A percentile compares a stretch with the other conserved stretches of the same genome.
phyloP scores from a whole-genome alignment of 306 rosid genomes.

The Cicer arietinum region DNA sequence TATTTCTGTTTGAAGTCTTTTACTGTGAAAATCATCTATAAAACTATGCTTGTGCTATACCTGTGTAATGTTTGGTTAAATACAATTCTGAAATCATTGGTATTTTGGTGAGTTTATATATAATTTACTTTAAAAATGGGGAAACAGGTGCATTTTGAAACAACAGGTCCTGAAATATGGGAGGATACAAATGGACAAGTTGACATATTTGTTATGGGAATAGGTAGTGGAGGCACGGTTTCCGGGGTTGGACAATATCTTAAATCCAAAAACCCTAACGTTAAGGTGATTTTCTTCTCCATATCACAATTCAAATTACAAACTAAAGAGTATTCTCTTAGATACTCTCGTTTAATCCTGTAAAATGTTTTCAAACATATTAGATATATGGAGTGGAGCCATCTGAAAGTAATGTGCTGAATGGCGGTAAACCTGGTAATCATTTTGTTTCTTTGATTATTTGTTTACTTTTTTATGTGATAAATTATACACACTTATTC shows the following conservation, averaged over 20 bases:
- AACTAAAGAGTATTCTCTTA: constrained; percentile 23
- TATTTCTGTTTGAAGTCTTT: constrained; percentile 7
- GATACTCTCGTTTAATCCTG: constrained; percentile 25
- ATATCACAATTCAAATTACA: constrained; percentile 33
- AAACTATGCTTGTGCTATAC: constrained; percentile 31
- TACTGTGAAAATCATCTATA: neutral
- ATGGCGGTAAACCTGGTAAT: constrained; percentile 96
- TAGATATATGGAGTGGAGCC: constrained; percentile 91
- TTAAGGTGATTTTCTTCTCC: constrained; percentile 57
- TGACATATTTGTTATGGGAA: constrained; percentile 97
- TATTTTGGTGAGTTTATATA: constrained; percentile 35
- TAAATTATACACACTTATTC: constrained; percentile 5
- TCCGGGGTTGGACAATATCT: constrained; percentile 97
- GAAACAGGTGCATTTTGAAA: constrained; percentile 87
- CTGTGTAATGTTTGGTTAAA: constrained; percentile 18
- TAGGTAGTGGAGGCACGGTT: constrained; percentile 97
- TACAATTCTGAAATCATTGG: constrained; percentile 14
- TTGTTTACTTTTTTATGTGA: constrained; percentile 1
- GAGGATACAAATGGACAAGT: constrained; percentile 93
- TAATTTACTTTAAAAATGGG: constrained; percentile 37
- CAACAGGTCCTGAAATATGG: constrained; percentile 99
- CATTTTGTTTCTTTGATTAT: constrained; percentile 8
- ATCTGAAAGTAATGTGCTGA: constrained; percentile 80
- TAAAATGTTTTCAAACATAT: constrained; percentile 38
- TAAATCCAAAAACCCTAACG: constrained; percentile 85